Evolutionary conservation across 768 basidiomycete genomes (phyloP).

Genomic region (Mycena pura): DNA sequence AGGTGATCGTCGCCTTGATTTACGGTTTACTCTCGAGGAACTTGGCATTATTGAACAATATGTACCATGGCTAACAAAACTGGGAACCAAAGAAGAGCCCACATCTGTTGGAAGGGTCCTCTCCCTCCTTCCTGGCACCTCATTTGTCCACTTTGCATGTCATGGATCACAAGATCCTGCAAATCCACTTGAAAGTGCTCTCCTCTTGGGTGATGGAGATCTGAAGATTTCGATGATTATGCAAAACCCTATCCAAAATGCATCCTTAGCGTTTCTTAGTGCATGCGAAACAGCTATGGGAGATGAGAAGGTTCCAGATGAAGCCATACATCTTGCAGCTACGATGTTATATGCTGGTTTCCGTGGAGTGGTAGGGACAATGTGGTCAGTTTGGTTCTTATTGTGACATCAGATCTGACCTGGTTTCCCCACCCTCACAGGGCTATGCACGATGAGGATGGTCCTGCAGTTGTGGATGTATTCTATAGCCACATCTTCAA

Average conservation of each 20-base stretch:
- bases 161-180: constrained; percentile 3
- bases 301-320: constrained; percentile 10
- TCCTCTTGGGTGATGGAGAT: constrained; percentile 5
- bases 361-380: constrained; percentile 6
- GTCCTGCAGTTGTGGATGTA: constrained; percentile 1
- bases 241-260: constrained; percentile 11
- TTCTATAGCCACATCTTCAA: constrained; percentile 4
- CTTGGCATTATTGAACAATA: constrained; percentile 2
- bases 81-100: constrained; percentile 3
- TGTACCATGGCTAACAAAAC: not conserved
- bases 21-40: constrained; percentile 3
- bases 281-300: constrained; percentile 12
- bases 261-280: constrained; percentile 9
- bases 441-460: constrained; percentile 6
- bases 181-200: constrained; percentile 2
- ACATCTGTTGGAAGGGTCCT: constrained; percentile 4
- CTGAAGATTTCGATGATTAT: constrained; percentile 9
- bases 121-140: constrained; percentile 1
- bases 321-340: constrained; percentile 10
- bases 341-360: constrained; percentile 7
- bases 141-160: constrained; percentile 6
- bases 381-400: constrained; percentile 9
- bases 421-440: constrained; percentile 1
- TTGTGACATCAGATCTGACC: not conserved
- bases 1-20: not conserved